Conservation (phyloP, 768 basidiomycete genomes). For the Symmetrospora coprosmae region DNA sequence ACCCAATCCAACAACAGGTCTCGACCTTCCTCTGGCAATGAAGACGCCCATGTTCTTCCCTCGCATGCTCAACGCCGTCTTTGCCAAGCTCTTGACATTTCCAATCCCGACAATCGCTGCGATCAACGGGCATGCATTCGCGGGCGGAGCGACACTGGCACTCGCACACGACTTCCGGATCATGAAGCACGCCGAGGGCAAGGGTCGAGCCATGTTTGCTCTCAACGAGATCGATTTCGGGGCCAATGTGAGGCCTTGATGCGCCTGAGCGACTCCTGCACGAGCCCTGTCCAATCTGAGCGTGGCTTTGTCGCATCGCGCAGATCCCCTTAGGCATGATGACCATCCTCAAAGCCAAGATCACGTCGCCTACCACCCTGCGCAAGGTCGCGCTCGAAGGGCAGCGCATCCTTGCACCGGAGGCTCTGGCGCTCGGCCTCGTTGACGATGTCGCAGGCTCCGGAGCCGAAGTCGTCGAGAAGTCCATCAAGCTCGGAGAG, state of each 20-base stretch:
- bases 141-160: slow-evolving; percentile 64
- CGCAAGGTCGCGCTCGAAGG: slow-evolving; percentile 69
- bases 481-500: slow-evolving; percentile 53
- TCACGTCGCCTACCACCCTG: slow-evolving; percentile 46
- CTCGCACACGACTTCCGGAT: slow-evolving; percentile 75
- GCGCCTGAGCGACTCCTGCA: slow-evolving; percentile 18
- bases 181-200: slow-evolving; percentile 67
- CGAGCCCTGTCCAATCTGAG: not conserved
- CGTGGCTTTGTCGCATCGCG: slow-evolving; percentile 53
- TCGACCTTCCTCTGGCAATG: slow-evolving; percentile 3
- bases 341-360: slow-evolving; percentile 51
- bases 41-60: slow-evolving; percentile 1
- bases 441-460: slow-evolving; percentile 57
- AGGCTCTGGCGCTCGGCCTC: slow-evolving; percentile 53
- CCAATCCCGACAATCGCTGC: slow-evolving; percentile 29
- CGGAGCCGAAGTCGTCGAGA: slow-evolving; percentile 47
- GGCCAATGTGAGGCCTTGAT: not conserved
- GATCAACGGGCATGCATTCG: slow-evolving; percentile 52
- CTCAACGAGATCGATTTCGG: slow-evolving; percentile 19
- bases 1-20: not conserved
- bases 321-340: slow-evolving; percentile 60
- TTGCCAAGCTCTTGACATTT: slow-evolving; percentile 25
- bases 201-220: not conserved
- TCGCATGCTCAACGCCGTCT: slow-evolving; percentile 21
- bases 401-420: slow-evolving; percentile 57